Base-by-base conservation (phyloP, 177 flowering plant genomes). In the Vitis hybrid region DNA sequence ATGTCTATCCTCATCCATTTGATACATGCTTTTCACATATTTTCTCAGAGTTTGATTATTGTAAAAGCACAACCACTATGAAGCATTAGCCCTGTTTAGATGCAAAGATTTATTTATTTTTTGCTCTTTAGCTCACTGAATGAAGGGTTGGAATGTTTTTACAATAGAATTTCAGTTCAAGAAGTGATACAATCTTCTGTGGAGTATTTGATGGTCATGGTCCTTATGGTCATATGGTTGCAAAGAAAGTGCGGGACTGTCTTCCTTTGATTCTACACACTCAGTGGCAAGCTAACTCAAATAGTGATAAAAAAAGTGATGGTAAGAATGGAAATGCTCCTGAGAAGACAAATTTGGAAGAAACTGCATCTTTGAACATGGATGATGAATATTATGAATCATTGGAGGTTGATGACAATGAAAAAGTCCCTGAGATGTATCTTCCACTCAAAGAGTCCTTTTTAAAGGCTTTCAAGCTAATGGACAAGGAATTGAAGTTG, bases 181-280 rank as follows among this genome's bases (percentile, higher is more conserved):
- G 84, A 72, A 79, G 62, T 52, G 89, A 88, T 69, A 80, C 90
- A 59, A 64, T 87, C 21, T 89, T 92, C 74, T 91, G 98, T 70
- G 98, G 98, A 57, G 91, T 92, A 60, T 92, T 92, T 76, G 98
- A 92, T 77, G 96, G 98, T 65, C 98, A 92, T 74, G 98, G 98
- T 72, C 94, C 96, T 14, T 86, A 68, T 63, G 98, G 98, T 75
- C 98, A 92, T 74, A 66, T 88, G 87, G 96, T 91, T 79, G 87
- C 96, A 15, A 91, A 82, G 81, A 89, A 76, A 84, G 96, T 92
- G 49, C 84, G 96, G 27, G 91, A 91, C 69, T 77, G 85, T 70
- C 92, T 92, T 81, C 98, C 98, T 15, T 72, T 87, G 46, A 81
- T 81, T 74, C 74, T 92, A 51, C 77, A 82, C 68, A 40, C 86